phyloP scores from a whole-genome alignment of 768 basidiomycete species.

The Termitomyces sp. region DNA sequence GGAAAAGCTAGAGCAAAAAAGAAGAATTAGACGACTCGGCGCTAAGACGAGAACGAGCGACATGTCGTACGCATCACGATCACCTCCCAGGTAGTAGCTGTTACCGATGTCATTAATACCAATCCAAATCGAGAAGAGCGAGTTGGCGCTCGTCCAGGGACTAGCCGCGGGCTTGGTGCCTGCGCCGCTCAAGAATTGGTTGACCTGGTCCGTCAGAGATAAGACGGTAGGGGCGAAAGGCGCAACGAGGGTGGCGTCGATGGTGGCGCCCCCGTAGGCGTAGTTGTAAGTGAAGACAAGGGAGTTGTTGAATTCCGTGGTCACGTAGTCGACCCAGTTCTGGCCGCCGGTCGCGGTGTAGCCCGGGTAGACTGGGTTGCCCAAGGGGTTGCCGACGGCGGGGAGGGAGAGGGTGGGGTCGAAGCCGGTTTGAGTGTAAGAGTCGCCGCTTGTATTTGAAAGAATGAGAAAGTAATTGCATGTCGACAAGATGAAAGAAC shows the following conservation, averaged over 20 bases:
- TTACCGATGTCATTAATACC: constrained; percentile 68
- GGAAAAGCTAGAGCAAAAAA: constrained; percentile 31
- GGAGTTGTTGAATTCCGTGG: constrained; percentile 47
- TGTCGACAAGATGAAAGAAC: constrained; percentile 6
- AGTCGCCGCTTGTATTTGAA: constrained; percentile 39
- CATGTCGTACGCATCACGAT: constrained; percentile 39
- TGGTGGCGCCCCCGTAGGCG: constrained; percentile 63
- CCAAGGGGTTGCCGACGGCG: constrained; percentile 39
- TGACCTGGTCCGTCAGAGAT: constrained; percentile 56
- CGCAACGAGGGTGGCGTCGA: constrained; percentile 49
- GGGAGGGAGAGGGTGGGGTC: constrained; percentile 33
- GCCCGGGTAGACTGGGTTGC: constrained; percentile 50
- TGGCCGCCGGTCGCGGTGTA: constrained; percentile 47
- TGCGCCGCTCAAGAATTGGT: constrained; percentile 43
- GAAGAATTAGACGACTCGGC: not conserved
- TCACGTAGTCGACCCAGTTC: constrained; percentile 57
- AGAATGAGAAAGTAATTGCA: not conserved
- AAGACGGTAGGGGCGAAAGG: constrained; percentile 47
- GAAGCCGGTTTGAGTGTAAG: constrained; percentile 56
- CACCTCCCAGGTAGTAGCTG: constrained; percentile 40
- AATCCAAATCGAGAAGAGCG: constrained; percentile 65
- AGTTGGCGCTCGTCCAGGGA: constrained; percentile 50
- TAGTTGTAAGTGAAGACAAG: constrained; percentile 56
- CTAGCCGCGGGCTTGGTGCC: constrained; percentile 43
- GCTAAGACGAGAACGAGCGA: not conserved